Conservation (phyloP, 495 filamentous ascomycete genomes). For the Penicillium malachiteum region DNA sequence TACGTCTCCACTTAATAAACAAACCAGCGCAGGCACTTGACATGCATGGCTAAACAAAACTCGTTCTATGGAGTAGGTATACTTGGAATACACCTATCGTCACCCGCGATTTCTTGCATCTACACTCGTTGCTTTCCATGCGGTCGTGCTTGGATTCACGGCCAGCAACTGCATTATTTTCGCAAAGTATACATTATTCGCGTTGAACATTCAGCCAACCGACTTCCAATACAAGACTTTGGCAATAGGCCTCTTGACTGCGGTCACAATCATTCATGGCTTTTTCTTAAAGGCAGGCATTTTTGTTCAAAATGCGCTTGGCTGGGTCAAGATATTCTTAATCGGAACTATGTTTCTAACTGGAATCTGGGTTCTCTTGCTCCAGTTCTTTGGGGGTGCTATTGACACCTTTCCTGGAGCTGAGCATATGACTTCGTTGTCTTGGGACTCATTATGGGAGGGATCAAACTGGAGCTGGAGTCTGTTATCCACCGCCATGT, state of each 20-base stretch:
- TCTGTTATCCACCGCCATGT: conserved; percentile 60
- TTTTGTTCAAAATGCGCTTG: conserved; percentile 45
- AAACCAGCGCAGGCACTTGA: no score
- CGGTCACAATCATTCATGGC: conserved; percentile 40
- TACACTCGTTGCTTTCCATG: conserved; percentile 63
- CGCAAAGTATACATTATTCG: conserved; percentile 46
- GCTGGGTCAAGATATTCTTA: conserved; percentile 48
- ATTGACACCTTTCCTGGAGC: conserved; percentile 6
- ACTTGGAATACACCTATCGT: conserved; percentile 74
- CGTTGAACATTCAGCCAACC: conserved; percentile 28
- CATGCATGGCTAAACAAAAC: no score
- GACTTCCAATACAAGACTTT: conserved; percentile 38
- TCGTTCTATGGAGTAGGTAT: conserved; percentile 40
- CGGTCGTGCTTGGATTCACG: conserved; percentile 69
- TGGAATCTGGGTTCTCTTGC: conserved; percentile 42
- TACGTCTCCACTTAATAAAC: conserved; percentile 4
- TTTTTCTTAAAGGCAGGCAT: conserved; percentile 39
- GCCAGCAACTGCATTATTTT: conserved; percentile 48
- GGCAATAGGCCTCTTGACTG: conserved; percentile 36
- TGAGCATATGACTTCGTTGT: background rate
- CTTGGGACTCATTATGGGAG: conserved; percentile 41
- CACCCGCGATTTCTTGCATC: conserved; percentile 68
- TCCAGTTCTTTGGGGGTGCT: conserved; percentile 19
- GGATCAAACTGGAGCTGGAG: conserved; percentile 49
- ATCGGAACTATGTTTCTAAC: conserved; percentile 46